Conservation (phyloP, 306 rosid species). For the Cicer judaicum region DNA sequence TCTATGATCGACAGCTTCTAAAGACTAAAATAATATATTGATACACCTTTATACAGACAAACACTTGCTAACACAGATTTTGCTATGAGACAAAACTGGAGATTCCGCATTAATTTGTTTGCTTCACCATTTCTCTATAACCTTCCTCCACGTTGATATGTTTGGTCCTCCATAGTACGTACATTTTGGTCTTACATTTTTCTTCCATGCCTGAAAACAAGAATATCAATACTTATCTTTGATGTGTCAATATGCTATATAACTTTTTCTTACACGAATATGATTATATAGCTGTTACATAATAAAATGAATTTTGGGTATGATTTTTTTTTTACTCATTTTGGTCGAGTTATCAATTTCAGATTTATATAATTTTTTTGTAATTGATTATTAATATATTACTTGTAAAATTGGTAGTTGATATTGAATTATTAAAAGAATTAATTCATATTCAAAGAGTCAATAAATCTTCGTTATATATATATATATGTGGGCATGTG, state of each 20-base stretch:
- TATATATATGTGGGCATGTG: too few species aligned
- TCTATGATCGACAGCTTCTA: too few species aligned
- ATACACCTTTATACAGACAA: neutral
- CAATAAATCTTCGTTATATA: too few species aligned
- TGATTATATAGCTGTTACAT: neutral
- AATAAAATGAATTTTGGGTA: neutral
- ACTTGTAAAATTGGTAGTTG: too few species aligned
- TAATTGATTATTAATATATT: too few species aligned
- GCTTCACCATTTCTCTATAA: neutral
- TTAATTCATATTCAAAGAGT: too few species aligned
- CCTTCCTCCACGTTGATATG: neutral
- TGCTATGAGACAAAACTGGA: neutral
- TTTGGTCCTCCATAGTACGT: neutral
- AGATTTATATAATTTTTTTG: too few species aligned
- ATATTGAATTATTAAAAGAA: too few species aligned
- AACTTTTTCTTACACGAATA: too few species aligned
- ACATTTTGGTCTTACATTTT: conserved; percentile 39
- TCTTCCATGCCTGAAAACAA: conserved; percentile 55
- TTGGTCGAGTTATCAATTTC: neutral
- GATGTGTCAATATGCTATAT: neutral
- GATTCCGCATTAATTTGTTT: neutral
- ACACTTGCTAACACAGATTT: neutral
- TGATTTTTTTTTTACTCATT: neutral
- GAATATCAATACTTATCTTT: conserved; percentile 22
- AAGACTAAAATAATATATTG: neutral